Evolutionary conservation across 257 asterid genomes (phyloP), one percentile per base, ranked within the genome.

Genomic region (Gentiana dahurica): DNA sequence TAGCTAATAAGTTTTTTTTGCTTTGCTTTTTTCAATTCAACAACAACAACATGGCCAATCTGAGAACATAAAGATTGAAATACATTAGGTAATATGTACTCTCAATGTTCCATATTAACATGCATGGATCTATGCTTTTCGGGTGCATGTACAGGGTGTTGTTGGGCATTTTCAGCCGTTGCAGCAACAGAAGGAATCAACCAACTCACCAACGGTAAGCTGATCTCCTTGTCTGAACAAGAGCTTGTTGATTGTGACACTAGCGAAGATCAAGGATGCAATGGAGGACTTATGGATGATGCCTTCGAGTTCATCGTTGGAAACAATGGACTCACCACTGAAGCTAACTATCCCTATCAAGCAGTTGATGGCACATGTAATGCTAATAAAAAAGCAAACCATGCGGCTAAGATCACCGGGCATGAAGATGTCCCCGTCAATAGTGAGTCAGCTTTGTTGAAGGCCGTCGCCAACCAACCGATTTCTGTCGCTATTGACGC

Each of bases 161-260:
- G 74, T 12, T 72, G 77, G 77, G 74, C 77, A 6, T 72, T 68
- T 70, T 67, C 74, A 36, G 71, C 77, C 8, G 56, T 72, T 35
- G 71, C 59, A 36, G 71, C 71, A 6, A 64, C 68, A n/a, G 77
- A 72, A 68, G 71, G 78, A 6, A 64, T 73, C 38, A 47, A 50
- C 54, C 63, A 68, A 11, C 32, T 73, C 0, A 57, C 57, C 36
- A 68, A 68, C 33, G 51, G 51, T 11, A 68, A 68, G 1, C 66
- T 73, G 11, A 53, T 69, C 54, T 65, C 75, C 1, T 54, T 68
- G 2, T 73, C 75, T 0, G 75, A 68, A 57, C 72, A 73, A 73
- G 72, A 73, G 62, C 34, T 73, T 33, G 75, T 69, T 7, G 79
- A 73, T 12, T 73, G 79, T 11, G 79, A 73, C 65, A 73, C 69